These are phyloP conservation scores for Sonneratia caseolaris DNA, from an alignment of 345 rosid species.

Conservation along the genomic window DNA sequence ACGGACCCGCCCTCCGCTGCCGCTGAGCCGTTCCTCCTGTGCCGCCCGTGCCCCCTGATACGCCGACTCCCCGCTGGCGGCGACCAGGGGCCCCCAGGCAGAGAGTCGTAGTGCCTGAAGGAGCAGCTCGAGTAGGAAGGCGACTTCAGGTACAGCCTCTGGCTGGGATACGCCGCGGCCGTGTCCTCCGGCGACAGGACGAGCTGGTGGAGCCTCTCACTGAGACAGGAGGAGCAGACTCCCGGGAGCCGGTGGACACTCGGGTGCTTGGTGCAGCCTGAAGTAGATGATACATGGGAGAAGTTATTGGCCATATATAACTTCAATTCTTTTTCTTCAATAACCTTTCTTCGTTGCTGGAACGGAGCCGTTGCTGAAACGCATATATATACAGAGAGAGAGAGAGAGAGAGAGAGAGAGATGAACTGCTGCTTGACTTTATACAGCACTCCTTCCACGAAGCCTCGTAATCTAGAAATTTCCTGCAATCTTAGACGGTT, in stretches of 20 bases:
- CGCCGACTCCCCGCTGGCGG: neutral
- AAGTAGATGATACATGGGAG: neutral
- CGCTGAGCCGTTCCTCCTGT: slow-evolving; percentile 26
- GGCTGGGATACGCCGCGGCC: neutral
- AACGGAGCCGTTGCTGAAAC: neutral
- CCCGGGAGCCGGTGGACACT: slow-evolving; percentile 9
- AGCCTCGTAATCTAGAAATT: neutral
- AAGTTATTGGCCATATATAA: neutral
- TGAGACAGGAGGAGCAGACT: slow-evolving; percentile 16
- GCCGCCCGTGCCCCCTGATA: slow-evolving; percentile 10
- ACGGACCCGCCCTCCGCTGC: slow-evolving; percentile 18
- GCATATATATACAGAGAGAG: neutral
- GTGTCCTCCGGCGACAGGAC: neutral
- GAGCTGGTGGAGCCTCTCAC: slow-evolving; percentile 12
- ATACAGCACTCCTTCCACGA: neutral
- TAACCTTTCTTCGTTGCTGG: neutral
- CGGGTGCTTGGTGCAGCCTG: slow-evolving; percentile 12
- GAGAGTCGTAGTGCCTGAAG: slow-evolving; percentile 4
- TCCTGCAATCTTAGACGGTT: too few relatives aligned
- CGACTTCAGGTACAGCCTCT: neutral
- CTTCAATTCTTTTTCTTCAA: neutral
- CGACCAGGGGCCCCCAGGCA: slow-evolving; percentile 19
- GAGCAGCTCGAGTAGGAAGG: slow-evolving; percentile 8
- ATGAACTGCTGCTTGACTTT: neutral
- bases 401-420: neutral